Conservation (phyloP, 345 rosid species). For the rapeseed (Brassica napus) region Da-Ae NC_063448.1:55917001-55917500, state of each 20-base stretch:
- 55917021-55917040: constrained; percentile 54
- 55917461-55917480: background rate
- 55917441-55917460: background rate
- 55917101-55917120: background rate
- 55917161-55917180: background rate
- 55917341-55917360: background rate
- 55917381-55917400: background rate
- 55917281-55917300: no score
- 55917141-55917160: constrained; percentile 19
- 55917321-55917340: background rate
- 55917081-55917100: constrained; percentile 16
- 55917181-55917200: background rate
- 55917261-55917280: background rate
- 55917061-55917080: constrained; percentile 30
- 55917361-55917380: background rate
- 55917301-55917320: background rate
- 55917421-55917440: constrained; percentile 5
- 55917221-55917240: no score
- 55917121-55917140: background rate
- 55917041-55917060: constrained; percentile 43
- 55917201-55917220: background rate
- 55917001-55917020: constrained; percentile 66
- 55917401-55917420: background rate
- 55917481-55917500: background rate
- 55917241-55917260: background rate